Base-by-base conservation (phyloP, 352 stramenopile species). In the Phytophthora citricola region DNA sequence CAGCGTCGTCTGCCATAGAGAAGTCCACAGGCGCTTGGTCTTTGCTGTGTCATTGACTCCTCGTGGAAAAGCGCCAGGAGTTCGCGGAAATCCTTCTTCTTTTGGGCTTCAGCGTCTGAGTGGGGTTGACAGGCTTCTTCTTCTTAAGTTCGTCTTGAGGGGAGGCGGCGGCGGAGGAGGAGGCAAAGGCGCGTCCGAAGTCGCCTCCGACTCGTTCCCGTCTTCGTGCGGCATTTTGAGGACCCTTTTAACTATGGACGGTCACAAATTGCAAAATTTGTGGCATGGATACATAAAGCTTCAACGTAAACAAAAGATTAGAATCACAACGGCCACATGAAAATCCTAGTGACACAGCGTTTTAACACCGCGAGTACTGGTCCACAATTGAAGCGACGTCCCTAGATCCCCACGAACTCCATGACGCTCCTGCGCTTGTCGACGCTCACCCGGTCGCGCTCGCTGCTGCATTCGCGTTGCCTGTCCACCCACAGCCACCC, bases 31-130 rank as follows among this genome's bases (percentile, higher is more conserved):
- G 27, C 54, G 54, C 47, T 71, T 66, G 10, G 41, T 22, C 29
- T 63, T 44, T 14, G 44, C 45, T 1, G 45, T 27, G 40, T 81
- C 71, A 52, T 32, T 48, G 14, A 8, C 7, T 77, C 65, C 27
- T 76, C 68, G 51, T 92, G 80, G 51, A 92, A 90, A 22, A 91
- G 74, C 57, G 78, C 58, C 32, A 91, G 53, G 34, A 91, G 83
- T 40, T 91, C 80, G n/a, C 82, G 81, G 39, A 90, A 86, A 57
- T 93, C 84, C 54, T 87, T 76, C 45, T 73, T 78, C 60, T 81
- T 86, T 63, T 76, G 38, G 48, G 43, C 14, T 62, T 60, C 4
- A 58, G 49, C 8, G 40, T 29, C 39, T 72, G 57, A 39, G n/a
- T 62, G 24, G 15, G 17, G 32, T 26, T 57, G n/a, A 12, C 7